Evolutionary conservation across 2,329 filamentous ascomycete species (phyloP), one percentile per base, ranked within the genome.

Genomic region (Exophiala phaeomuriformis): DNA sequence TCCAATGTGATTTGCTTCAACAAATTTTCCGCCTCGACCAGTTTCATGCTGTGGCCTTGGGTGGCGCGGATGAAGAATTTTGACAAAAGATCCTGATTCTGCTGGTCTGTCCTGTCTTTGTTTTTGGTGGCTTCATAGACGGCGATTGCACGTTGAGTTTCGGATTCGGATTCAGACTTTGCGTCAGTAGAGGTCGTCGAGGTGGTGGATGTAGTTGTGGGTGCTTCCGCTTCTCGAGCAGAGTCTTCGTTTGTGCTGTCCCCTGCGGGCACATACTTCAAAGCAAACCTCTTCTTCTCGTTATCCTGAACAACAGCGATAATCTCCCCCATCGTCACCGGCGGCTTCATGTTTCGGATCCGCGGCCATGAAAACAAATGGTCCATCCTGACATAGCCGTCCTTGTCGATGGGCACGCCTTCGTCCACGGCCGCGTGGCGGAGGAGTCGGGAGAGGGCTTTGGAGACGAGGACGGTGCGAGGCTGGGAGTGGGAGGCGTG

Each of bases 201-300:
- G 9, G 60, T 49, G 8, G 62, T 58, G 7, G 32, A 9, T 35
- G 50, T 30, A 10, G 27, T 31, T 31, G 3, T 44, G 42, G 32
- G 55, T 4, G 52, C 49, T 47, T 61, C 59, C 28, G 63, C 48
- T 10, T 61, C 53, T 28, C 58, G 52, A 5, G 55, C 49, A 36
- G 62, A 32, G 31, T 57, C 5, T 4, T 31, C 30, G 19, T 30
- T 49, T 55, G 40, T 59, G 60, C 32, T 62, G 64, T 61, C 29
- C 1, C 6, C 41, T 10, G 45, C 41, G 3, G 31, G 49, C 5
- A 69, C 78, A 43, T 79, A 79, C 49, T 89, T 84, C 65, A 97
- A 76, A 1, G 83, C 81, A 74, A 94, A 98, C 37, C 93, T 86
- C 70, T 96, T 86, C 73, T 98, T 98, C 65, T 91, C 87, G 66